Evolutionary conservation across 805 yeast genomes (phyloP).

Genomic region (Candida sithepensis): DNA sequence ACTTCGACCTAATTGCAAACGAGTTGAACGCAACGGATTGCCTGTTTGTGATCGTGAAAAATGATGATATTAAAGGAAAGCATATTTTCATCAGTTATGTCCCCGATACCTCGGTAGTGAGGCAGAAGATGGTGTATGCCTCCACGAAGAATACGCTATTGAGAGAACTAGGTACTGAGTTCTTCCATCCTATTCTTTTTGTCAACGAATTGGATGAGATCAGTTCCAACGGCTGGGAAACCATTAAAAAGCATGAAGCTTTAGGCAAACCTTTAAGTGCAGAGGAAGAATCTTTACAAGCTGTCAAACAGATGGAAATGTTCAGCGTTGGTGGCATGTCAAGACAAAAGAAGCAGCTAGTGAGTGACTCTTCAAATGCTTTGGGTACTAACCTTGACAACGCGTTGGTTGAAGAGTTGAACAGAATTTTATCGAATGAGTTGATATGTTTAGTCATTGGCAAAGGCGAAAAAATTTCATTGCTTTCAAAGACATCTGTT

Average conservation of each 20-base stretch:
- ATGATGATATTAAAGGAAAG: constrained; percentile 24
- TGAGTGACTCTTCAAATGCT: constrained; percentile 14
- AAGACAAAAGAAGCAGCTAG: constrained; percentile 20
- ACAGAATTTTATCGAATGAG: constrained; percentile 22
- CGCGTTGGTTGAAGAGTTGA: constrained; percentile 5
- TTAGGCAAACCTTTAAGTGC: constrained; percentile 49
- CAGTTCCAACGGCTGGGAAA: constrained; percentile 44
- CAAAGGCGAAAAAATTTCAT: constrained; percentile 43
- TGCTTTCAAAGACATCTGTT: constrained; percentile 20
- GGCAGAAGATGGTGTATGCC: constrained; percentile 90
- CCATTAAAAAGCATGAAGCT: constrained; percentile 34
- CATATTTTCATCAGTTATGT: constrained; percentile 73
- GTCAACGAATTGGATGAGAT: constrained; percentile 58
- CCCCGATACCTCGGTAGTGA: constrained; percentile 80
- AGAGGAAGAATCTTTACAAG: constrained; percentile 51
- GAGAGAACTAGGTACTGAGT: constrained; percentile 63
- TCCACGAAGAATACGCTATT: constrained; percentile 77
- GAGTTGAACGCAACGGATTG: constrained; percentile 39
- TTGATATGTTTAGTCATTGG: constrained; percentile 53
- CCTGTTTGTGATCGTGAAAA: constrained; percentile 46
- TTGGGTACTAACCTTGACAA: constrained; percentile 10
- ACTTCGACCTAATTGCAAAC: constrained; percentile 33
- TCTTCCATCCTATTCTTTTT: constrained; percentile 46
- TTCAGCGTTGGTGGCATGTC: constrained; percentile 32
- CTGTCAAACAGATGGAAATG: constrained; percentile 42